Percentiles rank a stretch among this genome's conserved stretches.
Evolutionary conservation across 2,329 filamentous ascomycete genomes (phyloP).

Genomic region (Penicillium sp.): DNA sequence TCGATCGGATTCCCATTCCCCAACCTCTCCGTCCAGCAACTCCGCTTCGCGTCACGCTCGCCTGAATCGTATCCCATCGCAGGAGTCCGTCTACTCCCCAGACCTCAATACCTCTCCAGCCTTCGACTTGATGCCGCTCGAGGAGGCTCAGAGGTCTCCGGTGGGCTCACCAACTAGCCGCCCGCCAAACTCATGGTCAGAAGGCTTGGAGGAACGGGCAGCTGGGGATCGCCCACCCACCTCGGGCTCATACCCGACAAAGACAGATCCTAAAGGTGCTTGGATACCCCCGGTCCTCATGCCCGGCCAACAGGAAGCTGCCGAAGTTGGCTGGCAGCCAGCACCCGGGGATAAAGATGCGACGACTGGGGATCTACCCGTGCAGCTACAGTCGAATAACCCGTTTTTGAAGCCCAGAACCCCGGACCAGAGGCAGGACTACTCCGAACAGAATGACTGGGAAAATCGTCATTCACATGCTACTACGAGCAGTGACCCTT

Average conservation of each 20-base stretch:
- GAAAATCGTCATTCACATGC: slow-evolving; percentile 17
- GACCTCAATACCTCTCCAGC: slow-evolving; percentile 40
- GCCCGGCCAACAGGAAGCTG: slow-evolving; percentile 22
- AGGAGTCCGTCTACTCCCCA: slow-evolving; percentile 37
- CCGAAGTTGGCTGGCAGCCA: slow-evolving; percentile 23
- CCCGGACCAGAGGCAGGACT: slow-evolving; percentile 18
- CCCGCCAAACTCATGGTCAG: slow-evolving; percentile 33
- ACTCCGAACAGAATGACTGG: slow-evolving; percentile 22
- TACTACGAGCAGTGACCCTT: slow-evolving; percentile 28
- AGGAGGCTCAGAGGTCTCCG: slow-evolving; percentile 38
- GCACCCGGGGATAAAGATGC: slow-evolving; percentile 8
- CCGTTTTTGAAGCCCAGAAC: slow-evolving; percentile 36
- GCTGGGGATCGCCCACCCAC: slow-evolving; percentile 12
- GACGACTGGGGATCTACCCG: slow-evolving; percentile 25
- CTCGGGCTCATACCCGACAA: slow-evolving; percentile 7
- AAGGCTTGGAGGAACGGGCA: slow-evolving; percentile 27
- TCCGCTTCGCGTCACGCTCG: slow-evolving; percentile 26
- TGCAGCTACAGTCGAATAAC: slow-evolving; percentile 40
- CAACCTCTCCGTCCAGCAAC: slow-evolving; percentile 32
- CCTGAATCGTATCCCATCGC: slow-evolving; percentile 27
- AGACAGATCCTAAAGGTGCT: slow-evolving; percentile 7
- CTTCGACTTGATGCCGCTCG: slow-evolving; percentile 39
- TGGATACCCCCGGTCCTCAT: slow-evolving; percentile 24
- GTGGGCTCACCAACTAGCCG: slow-evolving; percentile 29
- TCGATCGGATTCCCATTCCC: slow-evolving; percentile 31